Percentiles rank a stretch among this genome's conserved stretches.
Conservation (phyloP, 2,329 filamentous ascomycete species). For the Alternaria tenuissima region DNA sequence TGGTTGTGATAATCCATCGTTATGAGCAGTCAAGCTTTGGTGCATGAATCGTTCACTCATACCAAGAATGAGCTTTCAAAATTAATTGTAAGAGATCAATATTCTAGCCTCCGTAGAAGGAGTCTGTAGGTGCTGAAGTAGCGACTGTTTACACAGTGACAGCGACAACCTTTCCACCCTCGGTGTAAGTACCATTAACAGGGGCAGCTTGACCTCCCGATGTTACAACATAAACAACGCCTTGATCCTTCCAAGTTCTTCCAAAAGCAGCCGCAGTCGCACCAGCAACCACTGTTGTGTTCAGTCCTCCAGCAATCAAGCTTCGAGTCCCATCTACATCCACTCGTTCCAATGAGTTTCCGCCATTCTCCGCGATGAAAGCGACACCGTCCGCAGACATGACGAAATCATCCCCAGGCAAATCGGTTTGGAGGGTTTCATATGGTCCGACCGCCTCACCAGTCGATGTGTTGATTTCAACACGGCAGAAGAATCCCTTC, state of each 20-base stretch:
- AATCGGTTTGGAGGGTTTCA: background rate
- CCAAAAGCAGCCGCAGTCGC: constrained; percentile 30
- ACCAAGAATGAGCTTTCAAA: no score
- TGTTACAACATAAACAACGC: background rate
- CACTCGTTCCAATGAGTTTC: background rate
- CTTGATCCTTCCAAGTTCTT: background rate
- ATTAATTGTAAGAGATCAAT: no score
- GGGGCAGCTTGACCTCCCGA: no score
- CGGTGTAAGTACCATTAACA: no score
- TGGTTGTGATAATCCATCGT: no score
- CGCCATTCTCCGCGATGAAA: background rate
- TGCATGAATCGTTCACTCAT: no score
- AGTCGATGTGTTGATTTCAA: background rate
- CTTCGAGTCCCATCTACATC: constrained; percentile 43
- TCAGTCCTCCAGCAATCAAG: background rate
- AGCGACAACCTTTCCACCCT: no score
- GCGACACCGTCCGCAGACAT: background rate
- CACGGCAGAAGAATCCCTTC: background rate
- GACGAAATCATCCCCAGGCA: background rate
- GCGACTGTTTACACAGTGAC: no score
- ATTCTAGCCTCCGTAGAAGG: no score
- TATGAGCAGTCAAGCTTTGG: no score
- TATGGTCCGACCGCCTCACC: background rate
- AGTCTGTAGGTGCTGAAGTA: no score
- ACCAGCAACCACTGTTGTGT: background rate